Percentiles rank a stretch among this genome's conserved stretches.
Evolutionary conservation across 2,329 filamentous ascomycete genomes (phyloP).

Genomic region (Aureobasidium sp.): DNA sequence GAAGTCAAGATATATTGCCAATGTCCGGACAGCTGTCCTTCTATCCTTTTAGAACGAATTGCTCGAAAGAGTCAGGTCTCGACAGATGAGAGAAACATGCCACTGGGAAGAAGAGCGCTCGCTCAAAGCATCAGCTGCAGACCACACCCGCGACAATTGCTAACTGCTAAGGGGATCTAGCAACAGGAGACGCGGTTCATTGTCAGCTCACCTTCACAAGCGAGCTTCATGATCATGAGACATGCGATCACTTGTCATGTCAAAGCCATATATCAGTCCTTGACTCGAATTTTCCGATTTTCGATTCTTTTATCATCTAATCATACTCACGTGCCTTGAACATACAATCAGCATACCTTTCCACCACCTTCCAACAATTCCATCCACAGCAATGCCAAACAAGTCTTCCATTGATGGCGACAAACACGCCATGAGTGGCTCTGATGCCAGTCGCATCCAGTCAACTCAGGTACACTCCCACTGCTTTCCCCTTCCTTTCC

Average conservation of each 20-base stretch:
- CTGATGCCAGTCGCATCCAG: neutral
- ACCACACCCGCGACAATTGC: too few species aligned
- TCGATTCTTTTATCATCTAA: neutral
- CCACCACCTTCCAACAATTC: neutral
- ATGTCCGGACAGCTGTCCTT: too few species aligned
- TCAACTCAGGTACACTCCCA: neutral
- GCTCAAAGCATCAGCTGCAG: too few species aligned
- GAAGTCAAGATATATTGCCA: too few species aligned
- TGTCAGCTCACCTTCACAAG: neutral
- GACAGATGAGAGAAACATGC: too few species aligned
- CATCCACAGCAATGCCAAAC: neutral
- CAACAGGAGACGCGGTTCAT: neutral
- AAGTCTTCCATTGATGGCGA: neutral
- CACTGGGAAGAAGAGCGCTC: too few species aligned
- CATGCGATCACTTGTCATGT: neutral
- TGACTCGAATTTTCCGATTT: neutral
- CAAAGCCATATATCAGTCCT: neutral
- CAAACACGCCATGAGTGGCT: neutral
- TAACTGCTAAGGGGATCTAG: neutral
- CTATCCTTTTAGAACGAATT: too few species aligned
- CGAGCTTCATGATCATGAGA: neutral
- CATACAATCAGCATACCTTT: neutral
- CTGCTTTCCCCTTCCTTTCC: neutral
- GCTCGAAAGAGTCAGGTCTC: too few species aligned
- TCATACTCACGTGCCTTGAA: neutral